Evolutionary conservation across 2,329 filamentous ascomycete genomes (phyloP).

Genomic region (Pseudovirgaria hyperparasitica): DNA sequence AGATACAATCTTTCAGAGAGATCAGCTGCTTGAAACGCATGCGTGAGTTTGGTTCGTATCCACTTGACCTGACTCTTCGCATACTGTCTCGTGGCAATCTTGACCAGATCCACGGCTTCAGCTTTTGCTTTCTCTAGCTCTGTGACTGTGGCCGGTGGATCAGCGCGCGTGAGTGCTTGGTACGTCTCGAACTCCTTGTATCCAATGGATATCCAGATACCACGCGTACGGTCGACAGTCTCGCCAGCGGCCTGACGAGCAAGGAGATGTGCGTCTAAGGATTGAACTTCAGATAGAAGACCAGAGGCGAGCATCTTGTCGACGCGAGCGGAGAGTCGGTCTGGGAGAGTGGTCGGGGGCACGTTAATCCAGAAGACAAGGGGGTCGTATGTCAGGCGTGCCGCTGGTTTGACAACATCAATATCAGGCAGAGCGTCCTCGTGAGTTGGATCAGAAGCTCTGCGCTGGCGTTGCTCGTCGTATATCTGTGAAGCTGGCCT

Average conservation of each 20-base stretch:
- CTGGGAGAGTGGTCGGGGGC: conserved; percentile 51
- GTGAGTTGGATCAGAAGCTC: conserved; percentile 18
- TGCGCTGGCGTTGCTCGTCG: conserved; percentile 47
- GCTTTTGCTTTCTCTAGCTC: conserved; percentile 44
- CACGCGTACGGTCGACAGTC: conserved; percentile 57
- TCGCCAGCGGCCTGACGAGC: conserved; percentile 35
- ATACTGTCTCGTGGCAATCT: conserved; percentile 76
- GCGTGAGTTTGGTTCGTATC: conserved; percentile 73
- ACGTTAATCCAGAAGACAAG: conserved; percentile 84
- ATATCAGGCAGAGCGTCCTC: background rate
- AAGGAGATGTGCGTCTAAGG: conserved; percentile 37
- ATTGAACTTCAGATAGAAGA: conserved; percentile 48
- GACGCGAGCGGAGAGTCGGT: conserved; percentile 63
- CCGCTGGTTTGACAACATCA: background rate
- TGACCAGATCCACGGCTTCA: conserved; percentile 59
- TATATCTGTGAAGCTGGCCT: conserved; percentile 77
- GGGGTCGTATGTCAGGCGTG: conserved; percentile 39
- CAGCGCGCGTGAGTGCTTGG: conserved; percentile 26
- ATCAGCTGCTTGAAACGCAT: conserved; percentile 46
- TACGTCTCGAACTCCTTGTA: conserved; percentile 84
- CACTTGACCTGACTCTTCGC: conserved; percentile 73
- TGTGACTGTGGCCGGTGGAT: conserved; percentile 13
- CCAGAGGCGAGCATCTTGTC: conserved; percentile 68
- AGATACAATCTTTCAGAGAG: conserved; percentile 54
- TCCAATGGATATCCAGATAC: conserved; percentile 94